Percentiles rank a stretch among this genome's conserved stretches.
These are phyloP conservation scores for Scleroderma citrinum DNA, from an alignment of 768 basidiomycete species.

Conservation along the genomic window DNA sequence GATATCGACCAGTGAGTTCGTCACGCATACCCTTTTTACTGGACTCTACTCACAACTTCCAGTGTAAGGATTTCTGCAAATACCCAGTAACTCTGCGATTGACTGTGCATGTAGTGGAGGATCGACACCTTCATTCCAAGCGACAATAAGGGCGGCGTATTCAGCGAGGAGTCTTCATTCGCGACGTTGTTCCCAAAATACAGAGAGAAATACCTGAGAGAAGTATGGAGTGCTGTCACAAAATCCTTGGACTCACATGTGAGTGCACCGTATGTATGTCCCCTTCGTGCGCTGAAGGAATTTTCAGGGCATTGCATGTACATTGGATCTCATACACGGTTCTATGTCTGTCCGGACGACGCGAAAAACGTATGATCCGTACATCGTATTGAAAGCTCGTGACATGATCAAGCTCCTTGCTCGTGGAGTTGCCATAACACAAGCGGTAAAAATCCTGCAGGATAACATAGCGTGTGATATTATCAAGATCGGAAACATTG, in stretches of 20 bases:
- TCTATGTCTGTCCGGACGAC: conserved; percentile 98
- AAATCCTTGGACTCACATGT: conserved; percentile 78
- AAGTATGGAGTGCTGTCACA: conserved; percentile 92
- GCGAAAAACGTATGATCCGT: conserved; percentile 95
- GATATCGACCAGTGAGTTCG: conserved; percentile 92
- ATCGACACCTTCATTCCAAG: conserved; percentile 67
- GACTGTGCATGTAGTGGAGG: conserved; percentile 62
- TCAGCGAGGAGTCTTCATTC: conserved; percentile 95
- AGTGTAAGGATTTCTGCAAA: conserved; percentile 39
- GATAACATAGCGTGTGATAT: conserved; percentile 92
- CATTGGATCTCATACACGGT: conserved; percentile 91
- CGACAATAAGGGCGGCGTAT: conserved; percentile 79
- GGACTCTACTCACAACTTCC: conserved; percentile 1
- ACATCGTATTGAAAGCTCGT: conserved; percentile 91
- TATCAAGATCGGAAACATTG: conserved; percentile 93
- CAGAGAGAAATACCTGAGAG: conserved; percentile 91
- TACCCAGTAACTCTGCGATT: conserved; percentile 2
- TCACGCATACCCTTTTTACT: conserved; percentile 2
- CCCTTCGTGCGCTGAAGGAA: conserved; percentile 1
- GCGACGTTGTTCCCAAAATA: conserved; percentile 98
- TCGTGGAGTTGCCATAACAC: conserved; percentile 78
- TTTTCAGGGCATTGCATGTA: conserved; percentile 77
- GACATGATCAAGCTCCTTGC: conserved; percentile 95
- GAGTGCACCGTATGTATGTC: conserved; percentile 6
- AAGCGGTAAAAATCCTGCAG: conserved; percentile 86